Percentiles rank a stretch among this genome's conserved stretches.
Conservation (phyloP, 1,139 yeast genomes). For the Pichia sp. region DNA sequence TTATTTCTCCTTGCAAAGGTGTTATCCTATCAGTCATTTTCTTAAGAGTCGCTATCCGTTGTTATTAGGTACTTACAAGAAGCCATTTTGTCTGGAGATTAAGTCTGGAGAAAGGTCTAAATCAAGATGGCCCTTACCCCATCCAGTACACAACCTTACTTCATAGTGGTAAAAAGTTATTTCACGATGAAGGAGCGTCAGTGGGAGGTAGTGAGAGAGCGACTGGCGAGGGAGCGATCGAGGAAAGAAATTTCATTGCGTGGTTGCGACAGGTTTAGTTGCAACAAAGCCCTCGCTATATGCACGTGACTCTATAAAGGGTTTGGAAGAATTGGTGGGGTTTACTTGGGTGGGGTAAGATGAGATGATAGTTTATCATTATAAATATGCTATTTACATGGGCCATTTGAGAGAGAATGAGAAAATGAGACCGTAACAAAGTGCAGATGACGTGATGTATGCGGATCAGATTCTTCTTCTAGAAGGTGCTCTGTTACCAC, state of each 20-base stretch:
- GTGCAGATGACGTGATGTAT: neutral
- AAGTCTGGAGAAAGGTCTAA: neutral
- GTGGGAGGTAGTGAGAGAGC: neutral
- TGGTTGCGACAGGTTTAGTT: constrained; percentile 12
- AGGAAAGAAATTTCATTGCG: constrained; percentile 1
- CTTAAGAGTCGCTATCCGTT: neutral
- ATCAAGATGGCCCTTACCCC: neutral
- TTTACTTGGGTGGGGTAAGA: too few species aligned
- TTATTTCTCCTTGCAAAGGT: neutral
- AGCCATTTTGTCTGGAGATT: constrained; percentile 14
- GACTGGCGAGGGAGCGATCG: neutral
- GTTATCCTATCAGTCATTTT: neutral
- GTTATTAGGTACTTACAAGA: constrained; percentile 11
- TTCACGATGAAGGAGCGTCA: neutral
- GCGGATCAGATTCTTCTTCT: constrained; percentile 62
- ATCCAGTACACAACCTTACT: neutral
- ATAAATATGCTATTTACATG: neutral
- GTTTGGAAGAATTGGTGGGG: neutral
- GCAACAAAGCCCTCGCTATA: constrained; percentile 13
- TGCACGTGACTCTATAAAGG: constrained; percentile 15
- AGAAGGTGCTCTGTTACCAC: constrained; percentile 87
- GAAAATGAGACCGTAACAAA: neutral
- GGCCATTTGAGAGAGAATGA: neutral
- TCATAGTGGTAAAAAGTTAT: neutral
- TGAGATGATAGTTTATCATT: neutral